Percentiles rank a stretch among this genome's conserved stretches.
These are phyloP conservation scores for Kuraishia capsulata DNA, from an alignment of 805 yeast genomes.

Conservation along the genomic window DNA sequence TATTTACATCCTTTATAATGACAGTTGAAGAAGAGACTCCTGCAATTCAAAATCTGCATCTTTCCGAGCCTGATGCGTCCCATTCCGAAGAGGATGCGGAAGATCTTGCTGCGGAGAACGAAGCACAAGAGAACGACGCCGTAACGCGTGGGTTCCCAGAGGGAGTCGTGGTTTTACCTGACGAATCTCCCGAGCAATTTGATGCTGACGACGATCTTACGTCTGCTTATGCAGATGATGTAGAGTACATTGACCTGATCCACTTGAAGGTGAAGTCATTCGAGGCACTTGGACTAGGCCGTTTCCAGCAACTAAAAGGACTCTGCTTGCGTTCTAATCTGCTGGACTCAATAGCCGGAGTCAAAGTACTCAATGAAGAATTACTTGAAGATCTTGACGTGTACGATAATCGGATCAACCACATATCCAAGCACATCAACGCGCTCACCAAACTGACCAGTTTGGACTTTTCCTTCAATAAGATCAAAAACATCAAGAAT, in stretches of 20 bases:
- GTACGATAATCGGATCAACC: constrained; percentile 86
- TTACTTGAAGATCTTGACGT: constrained; percentile 72
- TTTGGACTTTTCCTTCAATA: constrained; percentile 85
- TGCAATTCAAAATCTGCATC: background rate
- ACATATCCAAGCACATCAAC: constrained; percentile 64
- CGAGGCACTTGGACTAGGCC: constrained; percentile 46
- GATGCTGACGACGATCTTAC: constrained; percentile 67
- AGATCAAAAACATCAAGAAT: constrained; percentile 78
- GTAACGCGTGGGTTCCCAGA: constrained; percentile 6
- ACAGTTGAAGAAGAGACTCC: background rate
- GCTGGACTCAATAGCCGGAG: constrained; percentile 60
- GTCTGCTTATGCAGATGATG: constrained; percentile 43
- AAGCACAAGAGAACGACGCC: background rate
- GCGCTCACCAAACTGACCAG: constrained; percentile 45
- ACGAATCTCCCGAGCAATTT: constrained; percentile 39
- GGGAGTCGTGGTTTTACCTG: constrained; percentile 25
- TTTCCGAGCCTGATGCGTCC: background rate
- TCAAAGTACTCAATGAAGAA: constrained; percentile 50
- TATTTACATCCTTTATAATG: no score
- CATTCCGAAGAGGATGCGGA: background rate
- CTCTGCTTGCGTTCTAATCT: constrained; percentile 80
- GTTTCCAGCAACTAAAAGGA: constrained; percentile 47
- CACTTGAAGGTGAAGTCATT: constrained; percentile 62
- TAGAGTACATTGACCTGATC: constrained; percentile 52
- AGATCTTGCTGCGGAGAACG: background rate